phyloP scores from a whole-genome alignment of 2,329 filamentous ascomycete genomes.

The Xylariaceae sp. region DNA sequence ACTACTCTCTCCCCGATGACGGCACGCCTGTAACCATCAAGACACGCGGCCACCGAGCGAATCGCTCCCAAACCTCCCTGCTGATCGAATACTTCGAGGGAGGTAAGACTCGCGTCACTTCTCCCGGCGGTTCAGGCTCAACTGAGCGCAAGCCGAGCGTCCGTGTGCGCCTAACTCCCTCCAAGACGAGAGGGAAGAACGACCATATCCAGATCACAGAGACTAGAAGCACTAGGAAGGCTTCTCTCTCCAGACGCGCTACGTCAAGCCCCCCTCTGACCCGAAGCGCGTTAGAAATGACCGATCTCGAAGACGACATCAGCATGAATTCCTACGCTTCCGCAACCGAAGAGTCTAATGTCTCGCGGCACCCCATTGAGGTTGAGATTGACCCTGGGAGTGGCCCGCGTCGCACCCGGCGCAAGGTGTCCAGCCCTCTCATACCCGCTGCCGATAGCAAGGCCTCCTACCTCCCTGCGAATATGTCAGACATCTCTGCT shows the following conservation, averaged over 20 bases:
- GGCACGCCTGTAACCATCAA: constrained; percentile 89
- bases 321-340: constrained; percentile 75
- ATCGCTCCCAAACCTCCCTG: constrained; percentile 79
- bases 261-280: constrained; percentile 50
- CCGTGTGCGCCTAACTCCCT: constrained; percentile 74
- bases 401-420: constrained; percentile 53
- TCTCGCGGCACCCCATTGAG: constrained; percentile 76
- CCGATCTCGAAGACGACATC: constrained; percentile 58
- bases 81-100: constrained; percentile 95
- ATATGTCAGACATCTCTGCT: constrained; percentile 83
- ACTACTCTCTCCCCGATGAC: constrained; percentile 80
- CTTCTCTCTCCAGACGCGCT: constrained; percentile 49
- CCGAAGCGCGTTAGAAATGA: constrained; percentile 54
- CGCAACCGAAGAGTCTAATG: constrained; percentile 74
- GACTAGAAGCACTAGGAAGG: constrained; percentile 68
- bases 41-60: constrained; percentile 62
- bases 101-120: constrained; percentile 55
- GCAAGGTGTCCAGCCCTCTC: constrained; percentile 61
- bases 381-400: constrained; percentile 73
- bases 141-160: constrained; percentile 77
- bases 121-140: constrained; percentile 48
- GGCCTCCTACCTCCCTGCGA: constrained; percentile 59
- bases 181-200: constrained; percentile 60
- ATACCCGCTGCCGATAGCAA: constrained; percentile 58
- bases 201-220: constrained; percentile 88